These are phyloP conservation scores for Apiotrichum sp. DNA, from an alignment of 1,284 basidiomycete species.

Conservation along the genomic window DNA sequence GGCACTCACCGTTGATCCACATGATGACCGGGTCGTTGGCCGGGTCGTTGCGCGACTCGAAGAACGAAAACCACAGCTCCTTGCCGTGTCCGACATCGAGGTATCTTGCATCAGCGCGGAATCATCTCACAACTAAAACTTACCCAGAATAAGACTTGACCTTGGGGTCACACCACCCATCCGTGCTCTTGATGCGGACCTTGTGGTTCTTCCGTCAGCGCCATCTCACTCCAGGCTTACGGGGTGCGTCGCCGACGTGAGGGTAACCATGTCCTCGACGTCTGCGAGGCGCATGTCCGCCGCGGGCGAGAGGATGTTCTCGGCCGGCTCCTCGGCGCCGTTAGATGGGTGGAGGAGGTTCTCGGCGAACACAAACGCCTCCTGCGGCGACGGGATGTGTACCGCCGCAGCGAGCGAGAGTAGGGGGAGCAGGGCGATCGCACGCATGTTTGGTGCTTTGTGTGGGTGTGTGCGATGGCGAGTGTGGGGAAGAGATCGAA, in stretches of 20 bases:
- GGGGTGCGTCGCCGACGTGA: conserved; percentile 31
- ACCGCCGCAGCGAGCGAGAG: conserved; percentile 22
- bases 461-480: neutral
- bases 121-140: neutral
- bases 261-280: conserved; percentile 28
- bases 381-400: conserved; percentile 29
- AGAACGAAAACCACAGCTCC: conserved; percentile 77
- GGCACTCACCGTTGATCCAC: conserved; percentile 44
- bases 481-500: neutral
- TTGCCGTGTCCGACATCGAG: conserved; percentile 60
- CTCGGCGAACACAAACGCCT: conserved; percentile 26
- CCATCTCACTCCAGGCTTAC: conserved; percentile 11
- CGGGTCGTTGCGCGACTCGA: conserved; percentile 65
- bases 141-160: conserved; percentile 40
- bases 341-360: conserved; percentile 17
- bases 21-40: conserved; percentile 50
- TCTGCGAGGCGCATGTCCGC: conserved; percentile 31
- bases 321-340: neutral
- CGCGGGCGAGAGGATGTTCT: conserved; percentile 19
- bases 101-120: conserved; percentile 47
- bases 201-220: conserved; percentile 28
- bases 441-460: conserved; percentile 2
- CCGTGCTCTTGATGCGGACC: conserved; percentile 44
- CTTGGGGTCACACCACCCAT: conserved; percentile 47
- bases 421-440: conserved; percentile 12